Base-by-base conservation (phyloP, 768 basidiomycete species). In the Lentinula aciculospora region DNA sequence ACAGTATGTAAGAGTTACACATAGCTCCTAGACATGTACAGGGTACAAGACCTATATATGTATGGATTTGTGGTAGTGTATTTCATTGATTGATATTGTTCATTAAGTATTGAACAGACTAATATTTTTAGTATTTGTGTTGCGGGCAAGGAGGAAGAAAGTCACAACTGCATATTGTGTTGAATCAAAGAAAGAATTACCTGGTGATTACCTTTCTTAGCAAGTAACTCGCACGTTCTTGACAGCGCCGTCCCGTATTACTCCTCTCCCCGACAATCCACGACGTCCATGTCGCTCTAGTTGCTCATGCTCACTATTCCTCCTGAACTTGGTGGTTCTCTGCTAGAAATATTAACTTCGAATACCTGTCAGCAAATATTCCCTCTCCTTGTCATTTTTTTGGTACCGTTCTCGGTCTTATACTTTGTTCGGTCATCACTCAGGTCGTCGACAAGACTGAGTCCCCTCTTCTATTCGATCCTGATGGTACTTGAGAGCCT, bases 401-500 rank as follows among this genome's bases (percentile, higher is more conserved):
- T 67, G 58, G 59, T 69, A 32, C 69, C 66, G 31, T 62, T 68
- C 32, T 60, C 70, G 53, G 61, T 67, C 23, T 63, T 62, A 21
- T 55, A 60, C 31, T 48, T 70, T 46, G 53, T 62, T 42, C 60
- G 29, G 51, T 68, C 47, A 65, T 67, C 23, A 70, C 67, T 65
- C 69, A 62, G 57, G 63, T 67, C 49, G 65, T 67, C 19, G 70
- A 67, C 66, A 69, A 62, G 58, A 62, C 64, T 61, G 60, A 66
- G 58, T 64, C 61, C 58, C 59, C 58, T 70, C 55, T 66, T 69
- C 64, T 66, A 63, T 66, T 61, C 63, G 21, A 61, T 66, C 61
- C 61, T 66, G 62, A 74, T 88, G 84, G 82, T 85, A 58, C 75
- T 90, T 55, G 82, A 86, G 60, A 74, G 71, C 54, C 64, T 88